Base-by-base conservation (phyloP, 176 grass and related monocot species). In the Tillandsia fasciculata region DNA sequence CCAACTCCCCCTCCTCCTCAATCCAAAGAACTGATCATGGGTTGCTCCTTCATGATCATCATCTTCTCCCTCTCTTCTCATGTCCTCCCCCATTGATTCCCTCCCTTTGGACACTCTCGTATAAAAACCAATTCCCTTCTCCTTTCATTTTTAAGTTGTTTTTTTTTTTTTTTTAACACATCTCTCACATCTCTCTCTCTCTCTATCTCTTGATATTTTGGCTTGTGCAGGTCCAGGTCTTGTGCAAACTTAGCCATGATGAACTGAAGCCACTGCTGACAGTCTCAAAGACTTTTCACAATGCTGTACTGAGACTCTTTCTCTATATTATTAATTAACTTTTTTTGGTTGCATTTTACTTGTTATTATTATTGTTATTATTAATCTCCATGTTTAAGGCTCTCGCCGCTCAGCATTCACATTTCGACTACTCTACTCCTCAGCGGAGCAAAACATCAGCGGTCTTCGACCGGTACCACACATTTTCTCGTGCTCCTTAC, bases 191-290 rank as follows among this genome's bases (percentile, higher is more conserved):
- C 1, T 26, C 49, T 53, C 13, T 15, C 13, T 15, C 8, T 56
- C 1, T 24, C 23, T 57, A 9, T 71, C 42, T 49, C 2, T 7
- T 28, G 2, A 66, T 27, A 10, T 20, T 70, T 69, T 69, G 3
- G 3, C 4, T 9, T 15, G 2, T 56, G 2, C 9, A 54, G 51
- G 23, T 71, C 69, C 69, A 71, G 17, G 54, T 71, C 24, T 13
- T 71, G 10, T 71, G 69, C 69, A 71, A 71, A 71, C 24, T 56
- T 20, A 56, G 51, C 69, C 69, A 71, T 26, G 69, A 71, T 56
- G 69, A 71, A 42, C 69, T 71, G 24, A 71, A 56, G 69, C 51
- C 51, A 56, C 11, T 54, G 69, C 69, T 22, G 8, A 6, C 9
- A 22, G 50, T 71, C 69, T 71, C 69, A 12, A 71, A 33, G 15